A percentile compares a stretch with the other conserved stretches of the same genome.
phyloP scores from a whole-genome alignment of 495 filamentous ascomycete species.

The Hypoxylon crocopeplum region DNA sequence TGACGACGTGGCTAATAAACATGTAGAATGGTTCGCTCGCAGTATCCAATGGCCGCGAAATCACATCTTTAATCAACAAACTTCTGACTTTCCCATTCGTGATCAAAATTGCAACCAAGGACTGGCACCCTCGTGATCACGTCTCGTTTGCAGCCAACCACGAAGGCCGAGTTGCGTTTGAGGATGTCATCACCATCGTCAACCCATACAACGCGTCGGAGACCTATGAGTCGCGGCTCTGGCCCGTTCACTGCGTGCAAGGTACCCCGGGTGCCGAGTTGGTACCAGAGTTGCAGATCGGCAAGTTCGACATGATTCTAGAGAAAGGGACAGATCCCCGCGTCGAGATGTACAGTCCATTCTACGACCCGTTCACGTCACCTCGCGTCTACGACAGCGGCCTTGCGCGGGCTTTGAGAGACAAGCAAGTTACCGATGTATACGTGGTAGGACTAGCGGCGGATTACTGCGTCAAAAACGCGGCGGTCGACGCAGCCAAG shows the following conservation, averaged over 20 bases:
- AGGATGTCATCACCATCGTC: slow-evolving; percentile 63
- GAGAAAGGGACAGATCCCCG: slow-evolving; percentile 76
- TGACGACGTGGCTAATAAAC: slow-evolving; percentile 10
- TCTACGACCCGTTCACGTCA: slow-evolving; percentile 70
- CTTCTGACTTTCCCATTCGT: slow-evolving; percentile 77
- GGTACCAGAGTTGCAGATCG: slow-evolving; percentile 71
- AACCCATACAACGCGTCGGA: slow-evolving; percentile 73
- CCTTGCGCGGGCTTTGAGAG: slow-evolving; percentile 63
- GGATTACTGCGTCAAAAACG: slow-evolving; percentile 87
- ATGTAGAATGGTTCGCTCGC: slow-evolving; percentile 80
- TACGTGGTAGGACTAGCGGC: slow-evolving; percentile 85
- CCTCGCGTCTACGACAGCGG: slow-evolving; percentile 65
- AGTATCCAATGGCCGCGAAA: slow-evolving; percentile 72
- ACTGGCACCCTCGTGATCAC: slow-evolving; percentile 86
- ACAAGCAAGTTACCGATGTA: slow-evolving; percentile 70
- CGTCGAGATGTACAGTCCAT: slow-evolving; percentile 92
- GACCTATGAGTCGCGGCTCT: slow-evolving; percentile 72
- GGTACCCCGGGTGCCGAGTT: slow-evolving; percentile 75
- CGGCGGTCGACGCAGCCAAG: slow-evolving; percentile 75
- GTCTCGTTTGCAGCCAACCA: slow-evolving; percentile 92
- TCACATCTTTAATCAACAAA: slow-evolving; percentile 73
- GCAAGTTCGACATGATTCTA: slow-evolving; percentile 66
- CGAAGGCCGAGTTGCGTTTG: slow-evolving; percentile 68
- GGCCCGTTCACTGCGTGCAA: slow-evolving; percentile 90
- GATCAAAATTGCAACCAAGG: slow-evolving; percentile 80